Percentiles rank a stretch among this genome's conserved stretches.
These are phyloP conservation scores for Tritrichomonas foetus DNA, from an alignment of 208 protist species.

Conservation along the genomic window DNA sequence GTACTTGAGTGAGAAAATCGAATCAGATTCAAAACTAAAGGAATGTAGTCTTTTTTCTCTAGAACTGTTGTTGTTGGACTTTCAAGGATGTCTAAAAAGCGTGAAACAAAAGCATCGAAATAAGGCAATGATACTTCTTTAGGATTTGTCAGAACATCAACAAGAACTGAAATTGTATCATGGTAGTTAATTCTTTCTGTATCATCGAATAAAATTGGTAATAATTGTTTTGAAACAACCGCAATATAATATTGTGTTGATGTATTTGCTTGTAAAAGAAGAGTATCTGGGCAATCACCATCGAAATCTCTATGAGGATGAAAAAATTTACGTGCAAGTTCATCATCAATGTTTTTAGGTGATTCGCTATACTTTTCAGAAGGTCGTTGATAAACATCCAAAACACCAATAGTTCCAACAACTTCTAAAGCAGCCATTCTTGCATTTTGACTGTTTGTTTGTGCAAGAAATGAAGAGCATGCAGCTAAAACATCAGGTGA, in stretches of 20 bases:
- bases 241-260: neutral
- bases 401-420: neutral
- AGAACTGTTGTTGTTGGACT: neutral
- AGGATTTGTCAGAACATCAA: neutral
- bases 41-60: neutral
- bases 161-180: neutral
- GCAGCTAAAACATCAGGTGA: neutral
- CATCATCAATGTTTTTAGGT: neutral
- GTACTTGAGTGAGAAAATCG: neutral
- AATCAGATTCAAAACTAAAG: neutral
- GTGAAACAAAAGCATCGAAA: neutral
- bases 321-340: neutral
- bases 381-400: neutral
- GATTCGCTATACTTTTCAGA: neutral
- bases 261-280: neutral
- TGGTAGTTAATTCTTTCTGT: neutral
- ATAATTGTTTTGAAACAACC: neutral
- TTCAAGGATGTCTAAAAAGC: neutral
- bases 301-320: neutral
- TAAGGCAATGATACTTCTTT: neutral
- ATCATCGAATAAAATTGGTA: neutral
- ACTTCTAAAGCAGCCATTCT: neutral
- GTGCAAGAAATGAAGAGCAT: neutral
- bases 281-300: neutral
- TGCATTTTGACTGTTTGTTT: neutral